These are phyloP conservation scores for Clavispora phyllophila DNA, from an alignment of 805 yeast genomes.

Conservation along the genomic window DNA sequence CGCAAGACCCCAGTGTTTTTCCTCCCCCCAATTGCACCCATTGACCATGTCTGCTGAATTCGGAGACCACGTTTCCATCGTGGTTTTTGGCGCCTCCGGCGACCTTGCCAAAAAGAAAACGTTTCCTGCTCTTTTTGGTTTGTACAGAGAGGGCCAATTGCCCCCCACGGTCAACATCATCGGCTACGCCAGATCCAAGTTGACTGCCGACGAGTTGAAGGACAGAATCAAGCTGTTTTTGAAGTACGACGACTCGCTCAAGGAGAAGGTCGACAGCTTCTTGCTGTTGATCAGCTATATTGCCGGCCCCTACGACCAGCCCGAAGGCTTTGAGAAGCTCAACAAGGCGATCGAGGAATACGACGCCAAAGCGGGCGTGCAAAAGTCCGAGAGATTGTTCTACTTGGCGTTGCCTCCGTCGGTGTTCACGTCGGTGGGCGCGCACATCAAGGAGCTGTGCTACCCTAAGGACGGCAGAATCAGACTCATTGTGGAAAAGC, in stretches of 20 bases:
- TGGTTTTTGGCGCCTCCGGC: slow-evolving; percentile 93
- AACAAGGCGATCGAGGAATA: slow-evolving; percentile 50
- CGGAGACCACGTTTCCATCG: slow-evolving; percentile 63
- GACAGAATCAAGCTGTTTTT: slow-evolving; percentile 61
- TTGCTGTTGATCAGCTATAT: slow-evolving; percentile 62
- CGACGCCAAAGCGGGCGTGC: slow-evolving; percentile 45
- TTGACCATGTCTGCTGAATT: slow-evolving; percentile 35
- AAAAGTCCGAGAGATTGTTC: slow-evolving; percentile 70
- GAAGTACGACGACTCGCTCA: slow-evolving; percentile 43
- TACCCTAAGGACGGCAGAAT: slow-evolving; percentile 58
- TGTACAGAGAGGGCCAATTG: slow-evolving; percentile 60
- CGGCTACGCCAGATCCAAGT: slow-evolving; percentile 87
- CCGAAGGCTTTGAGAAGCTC: slow-evolving; percentile 65
- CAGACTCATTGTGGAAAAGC: slow-evolving; percentile 91
- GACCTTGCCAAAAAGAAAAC: slow-evolving; percentile 95
- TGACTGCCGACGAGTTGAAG: slow-evolving; percentile 63
- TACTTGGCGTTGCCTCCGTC: slow-evolving; percentile 95
- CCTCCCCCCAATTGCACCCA: background rate
- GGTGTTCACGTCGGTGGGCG: slow-evolving; percentile 76
- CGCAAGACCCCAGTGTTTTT: background rate
- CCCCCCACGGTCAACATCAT: slow-evolving; percentile 67
- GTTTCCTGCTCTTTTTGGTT: slow-evolving; percentile 79
- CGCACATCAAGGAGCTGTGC: slow-evolving; percentile 60
- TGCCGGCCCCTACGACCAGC: slow-evolving; percentile 73
- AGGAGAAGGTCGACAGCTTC: slow-evolving; percentile 54